Evolutionary conservation across 2,329 filamentous ascomycete genomes (phyloP).

Genomic region (Fusarium compactum): DNA sequence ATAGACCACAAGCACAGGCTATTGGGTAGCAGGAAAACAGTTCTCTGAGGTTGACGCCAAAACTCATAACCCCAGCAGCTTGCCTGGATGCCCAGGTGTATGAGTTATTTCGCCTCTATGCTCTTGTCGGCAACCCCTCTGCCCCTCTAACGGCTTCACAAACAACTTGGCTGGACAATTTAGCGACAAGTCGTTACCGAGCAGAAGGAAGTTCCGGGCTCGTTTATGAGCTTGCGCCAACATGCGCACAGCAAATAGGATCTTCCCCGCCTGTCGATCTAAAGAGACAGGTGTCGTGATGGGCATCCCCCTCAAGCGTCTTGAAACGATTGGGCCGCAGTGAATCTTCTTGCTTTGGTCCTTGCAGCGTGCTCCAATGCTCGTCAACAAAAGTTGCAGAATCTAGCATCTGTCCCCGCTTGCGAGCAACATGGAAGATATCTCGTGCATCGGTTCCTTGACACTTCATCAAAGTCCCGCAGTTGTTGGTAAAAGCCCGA

Average conservation of each 20-base stretch:
- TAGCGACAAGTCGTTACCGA: constrained; percentile 12
- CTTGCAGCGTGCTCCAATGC: neutral
- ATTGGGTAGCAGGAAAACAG: neutral
- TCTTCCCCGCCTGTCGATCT: constrained; percentile 40
- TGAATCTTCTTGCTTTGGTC: neutral
- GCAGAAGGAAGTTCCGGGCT: constrained; percentile 8
- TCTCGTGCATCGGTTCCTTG: constrained; percentile 19
- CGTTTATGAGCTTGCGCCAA: constrained; percentile 32
- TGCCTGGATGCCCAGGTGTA: neutral
- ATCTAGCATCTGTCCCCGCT: constrained; percentile 8
- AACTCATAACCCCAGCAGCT: neutral
- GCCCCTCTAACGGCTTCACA: no score
- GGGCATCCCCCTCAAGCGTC: constrained; percentile 9
- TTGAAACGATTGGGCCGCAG: constrained; percentile 25
- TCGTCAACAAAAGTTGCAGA: constrained; percentile 1
- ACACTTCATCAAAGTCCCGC: constrained; percentile 26
- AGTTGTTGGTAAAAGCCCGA: constrained; percentile 10
- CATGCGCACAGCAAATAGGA: constrained; percentile 21
- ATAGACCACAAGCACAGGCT: neutral
- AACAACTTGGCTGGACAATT: neutral
- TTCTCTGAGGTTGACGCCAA: neutral
- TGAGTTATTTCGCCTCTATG: neutral
- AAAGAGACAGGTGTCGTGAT: constrained; percentile 18
- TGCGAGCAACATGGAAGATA: constrained; percentile 4
- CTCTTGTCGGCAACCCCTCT: neutral